Evolutionary conservation across 352 stramenopile species (phyloP).

Genomic region (Phytophthora fragariae): DNA sequence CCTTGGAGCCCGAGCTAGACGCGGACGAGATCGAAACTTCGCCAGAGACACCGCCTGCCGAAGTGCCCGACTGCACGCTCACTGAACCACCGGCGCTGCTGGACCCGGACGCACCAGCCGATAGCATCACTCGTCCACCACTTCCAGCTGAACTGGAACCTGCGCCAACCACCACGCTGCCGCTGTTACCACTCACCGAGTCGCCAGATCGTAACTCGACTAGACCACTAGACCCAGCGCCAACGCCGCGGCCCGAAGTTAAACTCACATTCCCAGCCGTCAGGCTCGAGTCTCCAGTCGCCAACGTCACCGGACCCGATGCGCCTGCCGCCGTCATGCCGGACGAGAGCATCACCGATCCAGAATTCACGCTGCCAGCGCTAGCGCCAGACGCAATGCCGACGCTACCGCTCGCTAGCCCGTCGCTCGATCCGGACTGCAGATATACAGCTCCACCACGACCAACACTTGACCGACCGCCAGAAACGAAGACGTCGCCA

Average conservation of each 20-base stretch:
- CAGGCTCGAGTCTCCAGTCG: constrained; percentile 11
- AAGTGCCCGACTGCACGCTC: constrained; percentile 14
- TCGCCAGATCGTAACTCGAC: constrained; percentile 16
- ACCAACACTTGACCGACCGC: constrained; percentile 13
- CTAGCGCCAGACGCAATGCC: constrained; percentile 6
- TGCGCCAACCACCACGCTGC: constrained; percentile 10
- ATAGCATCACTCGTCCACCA: constrained; percentile 15
- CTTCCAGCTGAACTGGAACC: constrained; percentile 12
- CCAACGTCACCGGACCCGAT: constrained; percentile 10
- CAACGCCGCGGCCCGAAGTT: constrained; percentile 10
- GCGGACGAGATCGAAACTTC: constrained; percentile 16
- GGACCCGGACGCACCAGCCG: constrained; percentile 8
- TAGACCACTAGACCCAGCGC: constrained; percentile 3
- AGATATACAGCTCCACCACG: constrained; percentile 19
- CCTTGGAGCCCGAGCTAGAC: constrained; percentile 9
- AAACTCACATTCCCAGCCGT: constrained; percentile 9
- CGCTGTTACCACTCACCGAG: constrained; percentile 10
- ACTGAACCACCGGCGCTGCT: constrained; percentile 13
- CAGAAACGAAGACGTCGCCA: constrained; percentile 22
- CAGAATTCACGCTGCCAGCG: neutral
- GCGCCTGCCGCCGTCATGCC: neutral
- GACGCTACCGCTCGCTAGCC: constrained; percentile 13
- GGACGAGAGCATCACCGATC: neutral
- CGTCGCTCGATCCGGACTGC: constrained; percentile 21
- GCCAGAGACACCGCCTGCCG: constrained; percentile 2